Evolutionary conservation across 2,329 filamentous ascomycete species (phyloP), one percentile per base, ranked within the genome.

Genomic region (Rutstroemia sp.): DNA sequence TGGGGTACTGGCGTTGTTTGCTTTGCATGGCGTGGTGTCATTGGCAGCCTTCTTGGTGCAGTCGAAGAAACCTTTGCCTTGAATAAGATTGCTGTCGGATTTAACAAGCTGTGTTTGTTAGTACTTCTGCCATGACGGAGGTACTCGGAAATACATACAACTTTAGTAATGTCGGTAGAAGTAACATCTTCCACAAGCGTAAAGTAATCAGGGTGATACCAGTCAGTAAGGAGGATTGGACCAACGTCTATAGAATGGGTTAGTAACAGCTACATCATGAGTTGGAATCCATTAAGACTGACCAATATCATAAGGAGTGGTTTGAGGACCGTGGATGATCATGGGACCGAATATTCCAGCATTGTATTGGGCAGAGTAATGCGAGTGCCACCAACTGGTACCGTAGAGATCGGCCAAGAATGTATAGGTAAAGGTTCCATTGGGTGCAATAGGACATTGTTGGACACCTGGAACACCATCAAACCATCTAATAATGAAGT

Each of bases 401-500:
- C 51, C 52, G 14, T 49, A 55, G 2, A 42, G 45, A 49, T 55
- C 52, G 18, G 52, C 52, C 38, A 49, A 25, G 57, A 69, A 69
- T 4, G 49, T 56, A 53, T 69, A 69, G 37, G 61, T 65, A 48
- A 68, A 68, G 10, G 42, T 60, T 23, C 58, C 56, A 56, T 63
- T 79, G 0, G 79, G 77, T 0, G 80, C 71, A 55, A 88, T 82
- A 2, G 86, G 85, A 61, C 86, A 90, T 68, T 90, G 85, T 4
- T 76, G 77, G 25, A 80, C 69, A 16, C 76, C 73, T 37, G 71
- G 72, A 0, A 73, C 72, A 16, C 76, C 75, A 61, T 78, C 76
- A 25, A 61, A 56, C 64, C 63, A 65, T 53, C 57, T 61, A 60
- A 38, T 48, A 16, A 69, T n/a, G 7, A 9, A n/a, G 9, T 42